A percentile compares a stretch with the other conserved stretches of the same genome.
These are phyloP conservation scores for Scutellaria minor DNA, from an alignment of 257 asterid species.

Conservation along the genomic window DNA sequence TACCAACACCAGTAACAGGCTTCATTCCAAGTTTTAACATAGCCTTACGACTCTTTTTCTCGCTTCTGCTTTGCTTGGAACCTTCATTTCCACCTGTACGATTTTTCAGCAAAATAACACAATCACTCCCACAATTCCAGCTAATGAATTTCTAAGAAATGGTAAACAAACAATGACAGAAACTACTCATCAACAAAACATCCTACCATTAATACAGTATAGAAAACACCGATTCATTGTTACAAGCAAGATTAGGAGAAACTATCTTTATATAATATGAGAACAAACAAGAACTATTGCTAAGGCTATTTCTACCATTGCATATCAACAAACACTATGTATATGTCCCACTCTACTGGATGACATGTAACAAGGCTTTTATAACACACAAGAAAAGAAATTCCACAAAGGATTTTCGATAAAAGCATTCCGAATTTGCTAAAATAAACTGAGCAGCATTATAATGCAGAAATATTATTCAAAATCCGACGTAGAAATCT, in stretches of 20 bases:
- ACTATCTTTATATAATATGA: background rate
- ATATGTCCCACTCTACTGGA: background rate
- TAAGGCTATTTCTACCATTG: slow-evolving; percentile 9
- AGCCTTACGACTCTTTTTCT: slow-evolving; percentile 96
- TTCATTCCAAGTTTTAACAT: slow-evolving; percentile 96
- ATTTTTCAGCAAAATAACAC: slow-evolving; percentile 11
- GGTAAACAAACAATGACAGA: background rate
- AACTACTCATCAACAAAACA: background rate
- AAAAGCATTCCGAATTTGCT: background rate
- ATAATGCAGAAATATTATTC: background rate
- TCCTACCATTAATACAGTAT: background rate
- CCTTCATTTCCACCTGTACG: slow-evolving; percentile 58
- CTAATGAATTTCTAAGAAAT: background rate
- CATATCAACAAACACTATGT: background rate
- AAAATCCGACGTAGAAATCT: background rate
- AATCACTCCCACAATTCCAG: slow-evolving; percentile 11
- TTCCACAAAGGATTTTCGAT: background rate
- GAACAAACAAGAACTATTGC: background rate
- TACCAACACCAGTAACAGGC: slow-evolving; percentile 77
- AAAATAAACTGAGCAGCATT: background rate
- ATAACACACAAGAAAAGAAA: background rate
- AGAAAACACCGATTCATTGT: background rate
- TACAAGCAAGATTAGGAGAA: background rate
- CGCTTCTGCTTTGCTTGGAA: slow-evolving; percentile 94
- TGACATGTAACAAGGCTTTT: background rate